A percentile compares a stretch with the other conserved stretches of the same genome.
These are phyloP conservation scores for Saxophila tyrrhenica DNA, from an alignment of 495 filamentous ascomycete species.

Conservation along the genomic window DNA sequence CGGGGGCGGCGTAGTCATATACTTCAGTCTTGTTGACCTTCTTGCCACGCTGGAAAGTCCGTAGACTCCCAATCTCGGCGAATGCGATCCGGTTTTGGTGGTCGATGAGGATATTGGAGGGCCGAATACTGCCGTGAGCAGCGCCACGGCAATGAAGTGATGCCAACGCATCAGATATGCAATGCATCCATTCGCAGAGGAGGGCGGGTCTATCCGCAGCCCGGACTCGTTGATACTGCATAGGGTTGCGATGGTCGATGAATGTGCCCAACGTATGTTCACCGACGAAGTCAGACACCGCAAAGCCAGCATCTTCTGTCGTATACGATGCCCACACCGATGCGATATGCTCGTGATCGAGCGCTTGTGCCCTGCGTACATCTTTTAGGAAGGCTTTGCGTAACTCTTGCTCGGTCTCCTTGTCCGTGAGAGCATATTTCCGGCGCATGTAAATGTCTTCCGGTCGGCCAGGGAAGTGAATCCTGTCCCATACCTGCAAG, in stretches of 20 bases:
- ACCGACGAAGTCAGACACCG: constrained; percentile 61
- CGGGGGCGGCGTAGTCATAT: constrained; percentile 82
- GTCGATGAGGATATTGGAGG: constrained; percentile 71
- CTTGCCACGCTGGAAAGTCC: constrained; percentile 43
- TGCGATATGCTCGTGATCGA: constrained; percentile 72
- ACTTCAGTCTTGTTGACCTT: constrained; percentile 56
- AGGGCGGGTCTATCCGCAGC: constrained; percentile 59
- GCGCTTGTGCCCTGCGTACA: constrained; percentile 46
- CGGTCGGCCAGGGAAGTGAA: constrained; percentile 49
- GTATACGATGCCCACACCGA: constrained; percentile 73
- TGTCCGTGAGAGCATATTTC: constrained; percentile 14
- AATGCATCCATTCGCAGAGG: constrained; percentile 79
- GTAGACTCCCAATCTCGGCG: constrained; percentile 56
- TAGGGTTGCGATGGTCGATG: constrained; percentile 43
- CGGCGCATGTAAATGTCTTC: constrained; percentile 58
- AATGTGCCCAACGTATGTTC: constrained; percentile 72
- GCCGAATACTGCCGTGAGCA: constrained; percentile 69
- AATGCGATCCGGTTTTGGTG: constrained; percentile 59
- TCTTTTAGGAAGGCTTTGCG: constrained; percentile 48
- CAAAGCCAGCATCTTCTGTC: constrained; percentile 57
- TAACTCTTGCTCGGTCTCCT: constrained; percentile 9
- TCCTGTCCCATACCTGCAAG: constrained; percentile 52
- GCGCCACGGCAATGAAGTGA: constrained; percentile 65
- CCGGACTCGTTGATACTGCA: constrained; percentile 53
- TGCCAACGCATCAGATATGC: constrained; percentile 64